Conservation (phyloP, 192 early-diverging fungal genomes). For the Phycomyces nitens region DNA sequence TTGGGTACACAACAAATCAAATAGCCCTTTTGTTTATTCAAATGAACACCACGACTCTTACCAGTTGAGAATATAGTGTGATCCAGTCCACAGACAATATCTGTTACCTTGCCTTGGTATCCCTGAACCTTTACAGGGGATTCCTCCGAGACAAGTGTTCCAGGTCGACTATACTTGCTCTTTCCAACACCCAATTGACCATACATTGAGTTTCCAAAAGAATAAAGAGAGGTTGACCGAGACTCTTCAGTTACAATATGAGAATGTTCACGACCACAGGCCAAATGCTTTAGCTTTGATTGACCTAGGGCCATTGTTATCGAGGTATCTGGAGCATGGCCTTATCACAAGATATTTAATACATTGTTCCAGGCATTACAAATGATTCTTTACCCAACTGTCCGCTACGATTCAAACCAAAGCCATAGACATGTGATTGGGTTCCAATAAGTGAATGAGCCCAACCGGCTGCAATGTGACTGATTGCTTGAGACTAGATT, state of each 20-base stretch:
- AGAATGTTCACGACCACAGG: slow-evolving; percentile 68
- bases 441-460: slow-evolving; percentile 30
- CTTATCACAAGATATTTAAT: no score
- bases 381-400: slow-evolving; percentile 31
- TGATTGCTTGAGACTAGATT: slow-evolving; percentile 5
- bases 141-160: slow-evolving; percentile 20
- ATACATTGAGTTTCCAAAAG: slow-evolving; percentile 65
- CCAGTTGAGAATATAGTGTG: slow-evolving; percentile 60
- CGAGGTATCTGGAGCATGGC: background rate
- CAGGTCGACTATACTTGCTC: slow-evolving; percentile 30
- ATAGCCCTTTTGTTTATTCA: no score
- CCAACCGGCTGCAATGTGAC: slow-evolving; percentile 34
- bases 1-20: no score
- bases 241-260: slow-evolving; percentile 42
- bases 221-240: slow-evolving; percentile 30
- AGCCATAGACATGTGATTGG: slow-evolving; percentile 14
- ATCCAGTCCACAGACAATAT: slow-evolving; percentile 67
- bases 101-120: slow-evolving; percentile 36
- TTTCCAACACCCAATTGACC: slow-evolving; percentile 61
- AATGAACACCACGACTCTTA: slow-evolving; percentile 25
- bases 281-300: slow-evolving; percentile 27
- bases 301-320: background rate
- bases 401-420: slow-evolving; percentile 31
- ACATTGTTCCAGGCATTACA: no score
- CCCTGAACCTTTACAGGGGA: slow-evolving; percentile 23